Evolutionary conservation across 2,329 filamentous ascomycete species (phyloP).

Genomic region (Teratosphaeria destructans): DNA sequence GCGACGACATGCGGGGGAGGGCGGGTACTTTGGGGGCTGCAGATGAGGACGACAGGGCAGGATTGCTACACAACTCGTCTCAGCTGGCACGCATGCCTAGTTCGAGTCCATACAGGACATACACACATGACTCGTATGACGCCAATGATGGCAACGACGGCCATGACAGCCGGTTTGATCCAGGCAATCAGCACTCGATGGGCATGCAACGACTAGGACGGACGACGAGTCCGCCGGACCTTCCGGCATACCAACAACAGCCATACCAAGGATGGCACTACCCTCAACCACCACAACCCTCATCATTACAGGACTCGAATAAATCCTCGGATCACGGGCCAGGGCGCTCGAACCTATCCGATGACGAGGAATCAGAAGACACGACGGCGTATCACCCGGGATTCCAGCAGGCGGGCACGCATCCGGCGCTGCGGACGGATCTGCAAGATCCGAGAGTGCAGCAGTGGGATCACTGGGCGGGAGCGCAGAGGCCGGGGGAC

Average conservation of each 20-base stretch:
- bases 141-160: slow-evolving; percentile 5
- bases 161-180: not conserved
- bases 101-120: slow-evolving; percentile 8
- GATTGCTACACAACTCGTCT: slow-evolving; percentile 15
- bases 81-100: slow-evolving; percentile 5
- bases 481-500: slow-evolving; percentile 1
- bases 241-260: not conserved
- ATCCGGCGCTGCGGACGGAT: slow-evolving; percentile 4
- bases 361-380: slow-evolving; percentile 6
- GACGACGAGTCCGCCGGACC: not conserved
- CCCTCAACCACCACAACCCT: not conserved
- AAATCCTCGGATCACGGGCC: not conserved
- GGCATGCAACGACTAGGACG: not conserved
- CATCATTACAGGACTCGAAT: not conserved
- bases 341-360: not conserved
- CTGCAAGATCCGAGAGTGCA: not conserved
- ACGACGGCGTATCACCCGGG: slow-evolving; percentile 16
- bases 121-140: slow-evolving; percentile 5
- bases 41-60: slow-evolving; percentile 19
- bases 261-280: not conserved
- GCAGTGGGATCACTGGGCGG: slow-evolving; percentile 8
- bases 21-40: slow-evolving; percentile 5
- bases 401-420: not conserved
- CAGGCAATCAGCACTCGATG: not conserved
- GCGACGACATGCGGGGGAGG: slow-evolving; percentile 5